Base-by-base conservation (phyloP, 768 basidiomycete species). In the Boletus subcaerulescens region DNA sequence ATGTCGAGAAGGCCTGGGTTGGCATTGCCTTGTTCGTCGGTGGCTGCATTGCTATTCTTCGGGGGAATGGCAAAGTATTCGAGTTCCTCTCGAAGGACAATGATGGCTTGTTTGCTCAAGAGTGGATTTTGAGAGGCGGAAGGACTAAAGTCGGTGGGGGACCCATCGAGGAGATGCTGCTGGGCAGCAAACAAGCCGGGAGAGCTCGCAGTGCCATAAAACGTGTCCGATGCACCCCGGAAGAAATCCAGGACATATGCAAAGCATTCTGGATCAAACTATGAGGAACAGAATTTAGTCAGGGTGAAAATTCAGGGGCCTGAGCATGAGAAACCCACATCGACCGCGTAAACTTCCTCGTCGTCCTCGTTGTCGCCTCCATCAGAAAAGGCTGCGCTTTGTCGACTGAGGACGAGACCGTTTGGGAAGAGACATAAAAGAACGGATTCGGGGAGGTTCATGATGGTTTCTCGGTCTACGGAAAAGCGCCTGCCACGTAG, bases 241-340 rank as follows among this genome's bases (percentile, higher is more conserved):
- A 97, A 99, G 81, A 98, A 98, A 40, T 81, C 78, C 29, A 99
- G 84, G 45, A 98, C 93, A 70, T 86, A 98, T 73, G 87, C 80
- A 74, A 99, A 97, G 72, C 95, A 98, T 42, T 93, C 88, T 50
- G 96, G 93, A 75, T 99, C 97, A 69, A 98, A 99, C 96, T 98
- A 59, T 17, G 33, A 41, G 46, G 41, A 45, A 56, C 42, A 17
- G 36, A 48, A n/a, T 55, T 57, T 26, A 57, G 45, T 14, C 29
- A 40, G 24, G 46, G 45, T 24, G 24, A 24, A 43, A 4, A 42
- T 22, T 7, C 13, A 29, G 14, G 50, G 46, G 45, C 56, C 44
- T 52, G 53, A 57, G 36, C 38, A 56, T 40, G 55, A 52, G 43
- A 57, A 40, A 87, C 94, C 75, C 74, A 98, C 96, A 70, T 98